These are phyloP conservation scores for Lachnellula suecica DNA, from an alignment of 2,329 filamentous ascomycete genomes.

Conservation along the genomic window DNA sequence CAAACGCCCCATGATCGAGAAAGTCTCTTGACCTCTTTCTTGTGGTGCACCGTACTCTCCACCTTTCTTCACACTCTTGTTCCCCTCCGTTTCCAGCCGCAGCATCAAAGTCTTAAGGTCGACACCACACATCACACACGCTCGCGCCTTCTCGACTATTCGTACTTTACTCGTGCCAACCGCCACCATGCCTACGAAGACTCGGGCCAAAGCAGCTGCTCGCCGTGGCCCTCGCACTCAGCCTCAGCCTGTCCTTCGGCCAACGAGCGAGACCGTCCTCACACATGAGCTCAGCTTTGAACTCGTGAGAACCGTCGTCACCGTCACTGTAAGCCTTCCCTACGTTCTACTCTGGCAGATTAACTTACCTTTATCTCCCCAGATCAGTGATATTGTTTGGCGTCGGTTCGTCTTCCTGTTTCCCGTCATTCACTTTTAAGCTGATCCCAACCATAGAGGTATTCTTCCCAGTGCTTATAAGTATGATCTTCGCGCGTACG, in stretches of 20 bases:
- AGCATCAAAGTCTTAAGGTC: too few relatives aligned
- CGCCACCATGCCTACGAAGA: background rate
- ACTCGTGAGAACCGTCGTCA: constrained; percentile 16
- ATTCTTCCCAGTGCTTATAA: constrained; percentile 10
- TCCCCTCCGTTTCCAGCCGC: too few relatives aligned
- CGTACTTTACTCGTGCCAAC: background rate
- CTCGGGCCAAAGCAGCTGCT: background rate
- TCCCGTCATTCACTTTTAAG: background rate
- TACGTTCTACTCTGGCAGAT: background rate
- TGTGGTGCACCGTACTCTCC: too few relatives aligned
- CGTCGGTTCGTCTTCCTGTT: constrained; percentile 6
- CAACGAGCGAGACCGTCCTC: constrained; percentile 4
- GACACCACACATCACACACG: too few relatives aligned
- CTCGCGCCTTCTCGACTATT: too few relatives aligned
- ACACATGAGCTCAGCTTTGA: constrained; percentile 15
- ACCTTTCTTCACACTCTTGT: too few relatives aligned
- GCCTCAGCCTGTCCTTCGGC: background rate
- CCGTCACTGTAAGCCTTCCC: constrained; percentile 10
- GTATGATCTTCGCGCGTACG: constrained; percentile 9
- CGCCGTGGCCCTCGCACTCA: too few relatives aligned
- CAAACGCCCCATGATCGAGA: too few relatives aligned
- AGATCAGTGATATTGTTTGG: constrained; percentile 18
- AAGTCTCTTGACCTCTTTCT: too few relatives aligned
- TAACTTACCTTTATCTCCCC: background rate
- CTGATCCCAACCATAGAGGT: constrained; percentile 1